phyloP scores from a whole-genome alignment of 306 rosid genomes.

The Begonia loranthoides region DNA sequence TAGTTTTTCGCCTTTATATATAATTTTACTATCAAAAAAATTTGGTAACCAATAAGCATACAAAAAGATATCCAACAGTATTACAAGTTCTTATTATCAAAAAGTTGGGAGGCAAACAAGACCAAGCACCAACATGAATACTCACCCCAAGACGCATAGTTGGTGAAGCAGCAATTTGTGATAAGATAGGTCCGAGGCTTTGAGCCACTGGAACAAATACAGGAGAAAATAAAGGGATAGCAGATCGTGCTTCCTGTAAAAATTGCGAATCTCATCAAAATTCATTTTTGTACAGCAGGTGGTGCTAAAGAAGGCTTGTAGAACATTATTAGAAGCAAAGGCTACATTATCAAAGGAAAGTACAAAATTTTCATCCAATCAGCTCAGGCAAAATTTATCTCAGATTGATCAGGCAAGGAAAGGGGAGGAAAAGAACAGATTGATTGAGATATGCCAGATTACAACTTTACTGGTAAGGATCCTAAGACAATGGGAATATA shows the following conservation, averaged over 20 bases:
- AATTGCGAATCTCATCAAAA: not conserved
- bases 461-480: too few species aligned
- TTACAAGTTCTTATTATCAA: constrained; percentile 1
- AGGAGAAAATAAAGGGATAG: constrained; percentile 90
- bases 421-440: too few species aligned
- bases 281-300: not conserved
- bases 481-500: too few species aligned
- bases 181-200: constrained; percentile 79
- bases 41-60: too few species aligned
- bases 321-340: too few species aligned
- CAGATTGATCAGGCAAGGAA: too few species aligned
- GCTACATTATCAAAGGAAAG: too few species aligned
- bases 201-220: constrained; percentile 91
- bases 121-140: constrained; percentile 4
- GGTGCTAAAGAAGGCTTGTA: not conserved
- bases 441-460: too few species aligned
- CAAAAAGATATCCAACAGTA: not conserved
- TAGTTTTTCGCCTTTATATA: too few species aligned
- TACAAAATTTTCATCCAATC: too few species aligned
- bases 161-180: constrained; percentile 85
- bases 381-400: too few species aligned
- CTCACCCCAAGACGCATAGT: constrained; percentile 89
- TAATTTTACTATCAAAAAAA: too few species aligned
- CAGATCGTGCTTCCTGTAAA: constrained; percentile 80
- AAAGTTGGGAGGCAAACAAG: constrained; percentile 2